Conservation (phyloP, 495 filamentous ascomycete species). For the Hypoxylon cercidicola region DNA sequence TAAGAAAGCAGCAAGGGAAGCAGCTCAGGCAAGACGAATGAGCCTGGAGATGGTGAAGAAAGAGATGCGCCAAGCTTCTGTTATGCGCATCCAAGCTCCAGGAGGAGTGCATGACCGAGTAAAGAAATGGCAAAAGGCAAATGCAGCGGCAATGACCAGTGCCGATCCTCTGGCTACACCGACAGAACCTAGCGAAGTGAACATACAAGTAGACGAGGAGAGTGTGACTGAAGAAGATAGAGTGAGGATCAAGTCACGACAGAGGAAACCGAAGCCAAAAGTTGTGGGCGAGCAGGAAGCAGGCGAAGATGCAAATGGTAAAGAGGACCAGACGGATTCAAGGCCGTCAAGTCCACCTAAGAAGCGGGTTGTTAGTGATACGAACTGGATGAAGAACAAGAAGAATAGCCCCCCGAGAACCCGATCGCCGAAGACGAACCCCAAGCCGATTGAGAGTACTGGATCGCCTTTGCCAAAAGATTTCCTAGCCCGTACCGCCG, state of each 20-base stretch:
- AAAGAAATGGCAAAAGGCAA: constrained; percentile 80
- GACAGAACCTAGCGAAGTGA: constrained; percentile 57
- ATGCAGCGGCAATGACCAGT: constrained; percentile 61
- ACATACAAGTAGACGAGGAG: constrained; percentile 54
- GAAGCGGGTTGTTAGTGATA: constrained; percentile 83
- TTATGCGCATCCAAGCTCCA: constrained; percentile 59
- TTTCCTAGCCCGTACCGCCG: constrained; percentile 58
- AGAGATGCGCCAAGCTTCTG: constrained; percentile 60
- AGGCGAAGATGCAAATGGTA: constrained; percentile 27
- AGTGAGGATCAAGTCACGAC: constrained; percentile 57
- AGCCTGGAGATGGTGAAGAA: constrained; percentile 58
- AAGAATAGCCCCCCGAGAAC: constrained; percentile 57
- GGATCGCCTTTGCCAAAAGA: constrained; percentile 61
- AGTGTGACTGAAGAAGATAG: constrained; percentile 63
- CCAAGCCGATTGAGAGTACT: constrained; percentile 52
- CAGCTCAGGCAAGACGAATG: constrained; percentile 54
- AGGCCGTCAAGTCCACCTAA: constrained; percentile 60
- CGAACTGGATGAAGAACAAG: constrained; percentile 73
- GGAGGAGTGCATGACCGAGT: constrained; percentile 72
- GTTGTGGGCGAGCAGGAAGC: constrained; percentile 18
- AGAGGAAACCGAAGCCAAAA: constrained; percentile 49
- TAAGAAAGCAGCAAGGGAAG: constrained; percentile 45
- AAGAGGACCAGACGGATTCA: constrained; percentile 39
- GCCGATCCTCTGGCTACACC: constrained; percentile 52
- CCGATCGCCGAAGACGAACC: constrained; percentile 43